Conservation (phyloP, 1,284 basidiomycete genomes). For the Sparassis latifolia region DNA sequence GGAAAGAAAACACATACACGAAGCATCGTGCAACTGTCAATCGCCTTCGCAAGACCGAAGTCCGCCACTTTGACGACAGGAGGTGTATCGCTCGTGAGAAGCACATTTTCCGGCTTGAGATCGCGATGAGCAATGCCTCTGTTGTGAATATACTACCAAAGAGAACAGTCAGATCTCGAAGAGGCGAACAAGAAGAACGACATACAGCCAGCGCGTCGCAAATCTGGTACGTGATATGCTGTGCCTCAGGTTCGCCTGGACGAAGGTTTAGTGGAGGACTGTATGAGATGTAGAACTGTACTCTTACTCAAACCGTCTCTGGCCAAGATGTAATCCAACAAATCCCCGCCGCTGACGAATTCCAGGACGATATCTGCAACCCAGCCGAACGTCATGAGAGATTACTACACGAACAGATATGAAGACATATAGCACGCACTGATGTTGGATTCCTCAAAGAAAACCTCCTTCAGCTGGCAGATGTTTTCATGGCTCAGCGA, state of each 20-base stretch:
- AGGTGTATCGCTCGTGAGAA: conserved; percentile 59
- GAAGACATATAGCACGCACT: conserved; percentile 35
- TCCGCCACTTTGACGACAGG: conserved; percentile 82
- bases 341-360: conserved; percentile 80
- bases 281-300: background rate
- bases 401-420: background rate
- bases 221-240: conserved; percentile 68
- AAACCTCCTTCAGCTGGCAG: conserved; percentile 75
- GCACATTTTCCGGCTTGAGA: conserved; percentile 87
- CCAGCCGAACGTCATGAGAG: background rate
- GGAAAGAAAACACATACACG: conserved; percentile 36
- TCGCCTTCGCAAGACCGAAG: conserved; percentile 88
- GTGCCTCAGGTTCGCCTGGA: conserved; percentile 48
- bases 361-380: conserved; percentile 68
- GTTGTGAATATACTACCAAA: conserved; percentile 62
- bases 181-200: background rate
- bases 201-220: conserved; percentile 65
- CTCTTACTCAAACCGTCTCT: conserved; percentile 53
- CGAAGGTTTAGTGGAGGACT: background rate
- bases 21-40: conserved; percentile 68
- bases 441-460: conserved; percentile 57
- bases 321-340: conserved; percentile 75
- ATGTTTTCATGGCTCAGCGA: conserved; percentile 76
- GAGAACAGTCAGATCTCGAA: conserved; percentile 5
- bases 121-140: conserved; percentile 83